These are phyloP conservation scores for Lasiosphaeria ovina DNA, from an alignment of 495 filamentous ascomycete species.

Conservation along the genomic window DNA sequence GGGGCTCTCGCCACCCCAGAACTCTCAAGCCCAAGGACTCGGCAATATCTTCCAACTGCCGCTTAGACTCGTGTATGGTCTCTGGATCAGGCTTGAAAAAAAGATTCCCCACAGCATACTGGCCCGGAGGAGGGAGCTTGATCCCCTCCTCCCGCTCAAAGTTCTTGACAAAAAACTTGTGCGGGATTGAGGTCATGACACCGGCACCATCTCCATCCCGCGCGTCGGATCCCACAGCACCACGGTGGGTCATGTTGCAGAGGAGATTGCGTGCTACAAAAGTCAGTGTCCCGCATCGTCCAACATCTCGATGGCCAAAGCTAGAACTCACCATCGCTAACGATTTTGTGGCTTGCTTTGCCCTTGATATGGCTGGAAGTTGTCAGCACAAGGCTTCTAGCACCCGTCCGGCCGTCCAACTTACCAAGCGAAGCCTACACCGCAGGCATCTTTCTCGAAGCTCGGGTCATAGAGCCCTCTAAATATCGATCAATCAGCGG, in stretches of 20 bases:
- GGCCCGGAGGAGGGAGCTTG: conserved; percentile 79
- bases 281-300: conserved; percentile 14
- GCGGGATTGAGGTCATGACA: conserved; percentile 99
- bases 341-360: conserved; percentile 95
- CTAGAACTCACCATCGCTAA: conserved; percentile 85
- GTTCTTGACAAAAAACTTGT: conserved; percentile 98
- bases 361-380: conserved; percentile 87
- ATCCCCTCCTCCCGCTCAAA: conserved; percentile 87
- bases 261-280: conserved; percentile 79
- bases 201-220: conserved; percentile 97
- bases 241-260: conserved; percentile 99
- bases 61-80: conserved; percentile 80
- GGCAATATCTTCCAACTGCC: conserved; percentile 88
- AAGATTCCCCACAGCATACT: conserved; percentile 96
- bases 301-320: background rate
- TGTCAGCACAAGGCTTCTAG: conserved; percentile 9
- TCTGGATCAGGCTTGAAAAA: conserved; percentile 98
- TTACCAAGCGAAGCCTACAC: conserved; percentile 98
- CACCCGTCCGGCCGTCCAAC: conserved; percentile 30
- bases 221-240: conserved; percentile 95
- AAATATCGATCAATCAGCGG: conserved; percentile 10
- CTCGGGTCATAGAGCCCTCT: conserved; percentile 92
- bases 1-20: conserved; percentile 95
- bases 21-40: conserved; percentile 83
- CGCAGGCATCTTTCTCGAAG: conserved; percentile 98